Evolutionary conservation across 768 basidiomycete genomes (phyloP).

Genomic region (Boletellus ananas): DNA sequence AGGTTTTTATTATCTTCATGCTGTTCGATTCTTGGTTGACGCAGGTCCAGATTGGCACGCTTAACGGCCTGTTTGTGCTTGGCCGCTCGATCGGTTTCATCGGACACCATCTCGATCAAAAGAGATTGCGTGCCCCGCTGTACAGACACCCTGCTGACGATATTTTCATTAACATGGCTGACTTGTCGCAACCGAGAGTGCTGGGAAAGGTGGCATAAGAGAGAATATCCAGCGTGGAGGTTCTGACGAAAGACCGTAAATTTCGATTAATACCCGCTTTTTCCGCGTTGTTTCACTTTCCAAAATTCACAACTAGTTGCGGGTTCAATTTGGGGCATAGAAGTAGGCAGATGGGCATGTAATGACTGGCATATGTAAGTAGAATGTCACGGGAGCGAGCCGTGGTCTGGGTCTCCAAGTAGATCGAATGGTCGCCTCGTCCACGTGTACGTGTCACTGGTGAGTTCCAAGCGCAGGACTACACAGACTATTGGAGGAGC

Average conservation of each 20-base stretch:
- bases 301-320: too few species aligned
- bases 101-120: conserved; percentile 95
- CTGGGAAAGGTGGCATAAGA: conserved; percentile 41
- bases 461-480: too few species aligned
- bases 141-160: conserved; percentile 96
- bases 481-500: too few species aligned
- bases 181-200: conserved; percentile 78
- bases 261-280: conserved; percentile 19
- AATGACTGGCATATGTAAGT: too few species aligned
- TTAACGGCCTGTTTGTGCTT: conserved; percentile 96
- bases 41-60: conserved; percentile 63
- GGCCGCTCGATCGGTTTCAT: conserved; percentile 98
- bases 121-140: conserved; percentile 85
- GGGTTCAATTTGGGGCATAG: too few species aligned
- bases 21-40: not conserved
- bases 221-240: not conserved
- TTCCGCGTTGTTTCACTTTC: not conserved
- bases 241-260: conserved; percentile 4
- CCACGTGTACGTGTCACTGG: too few species aligned
- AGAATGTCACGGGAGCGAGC: too few species aligned
- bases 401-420: too few species aligned
- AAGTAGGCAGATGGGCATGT: too few species aligned
- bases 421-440: too few species aligned
- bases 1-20: conserved; percentile 35
- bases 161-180: conserved; percentile 93